These are phyloP conservation scores for Tetracladium setigerum DNA, from an alignment of 495 filamentous ascomycete species.

Conservation along the genomic window DNA sequence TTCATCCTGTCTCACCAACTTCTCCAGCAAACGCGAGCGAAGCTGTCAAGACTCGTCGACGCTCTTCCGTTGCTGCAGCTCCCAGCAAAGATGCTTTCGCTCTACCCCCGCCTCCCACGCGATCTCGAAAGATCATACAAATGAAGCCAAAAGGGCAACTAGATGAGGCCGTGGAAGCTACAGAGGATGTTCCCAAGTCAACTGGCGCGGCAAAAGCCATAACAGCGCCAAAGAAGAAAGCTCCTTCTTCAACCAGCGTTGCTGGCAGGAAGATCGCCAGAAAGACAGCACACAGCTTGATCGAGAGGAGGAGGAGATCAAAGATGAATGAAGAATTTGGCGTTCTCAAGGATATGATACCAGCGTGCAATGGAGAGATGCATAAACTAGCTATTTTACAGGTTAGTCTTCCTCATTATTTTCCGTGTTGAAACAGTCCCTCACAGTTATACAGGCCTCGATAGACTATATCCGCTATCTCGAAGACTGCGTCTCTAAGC, in stretches of 20 bases:
- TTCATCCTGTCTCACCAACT: constrained; percentile 46
- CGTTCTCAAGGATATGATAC: constrained; percentile 90
- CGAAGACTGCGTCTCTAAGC: constrained; percentile 75
- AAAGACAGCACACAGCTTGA: constrained; percentile 94
- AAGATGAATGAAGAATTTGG: constrained; percentile 99
- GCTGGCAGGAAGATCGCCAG: constrained; percentile 87
- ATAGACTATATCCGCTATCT: constrained; percentile 97
- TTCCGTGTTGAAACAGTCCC: not conserved
- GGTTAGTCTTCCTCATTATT: constrained; percentile 39
- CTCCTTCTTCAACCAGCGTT: constrained; percentile 60
- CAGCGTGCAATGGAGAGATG: constrained; percentile 87
- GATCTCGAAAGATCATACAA: constrained; percentile 94
- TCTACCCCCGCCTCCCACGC: constrained; percentile 84
- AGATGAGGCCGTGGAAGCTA: constrained; percentile 18
- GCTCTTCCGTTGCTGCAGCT: constrained; percentile 44
- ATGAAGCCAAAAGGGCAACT: constrained; percentile 68
- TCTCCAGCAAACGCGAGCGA: constrained; percentile 50
- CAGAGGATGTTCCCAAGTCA: constrained; percentile 16
- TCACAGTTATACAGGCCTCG: constrained; percentile 53
- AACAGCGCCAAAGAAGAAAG: constrained; percentile 58
- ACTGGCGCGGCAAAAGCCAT: constrained; percentile 24
- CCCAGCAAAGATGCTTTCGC: constrained; percentile 56
- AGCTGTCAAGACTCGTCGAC: constrained; percentile 48
- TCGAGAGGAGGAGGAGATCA: constrained; percentile 80
- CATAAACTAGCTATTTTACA: constrained; percentile 96